Evolutionary conservation across 2,329 filamentous ascomycete genomes (phyloP).

Genomic region (Malbranchea cinnamomea): DNA sequence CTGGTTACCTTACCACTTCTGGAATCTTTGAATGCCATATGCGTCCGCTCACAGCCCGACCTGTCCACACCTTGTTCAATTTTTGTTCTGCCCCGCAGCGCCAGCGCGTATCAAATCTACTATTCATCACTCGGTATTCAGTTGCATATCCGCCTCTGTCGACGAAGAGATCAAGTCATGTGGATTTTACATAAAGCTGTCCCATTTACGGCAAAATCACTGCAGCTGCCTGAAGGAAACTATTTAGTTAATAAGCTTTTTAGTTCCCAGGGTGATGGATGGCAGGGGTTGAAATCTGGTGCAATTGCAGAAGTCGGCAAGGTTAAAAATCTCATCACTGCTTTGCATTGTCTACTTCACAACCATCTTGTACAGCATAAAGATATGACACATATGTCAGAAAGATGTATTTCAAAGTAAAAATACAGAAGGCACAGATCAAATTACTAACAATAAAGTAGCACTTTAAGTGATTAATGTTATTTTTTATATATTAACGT

Average conservation of each 20-base stretch:
- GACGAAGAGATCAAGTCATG: conserved; percentile 16
- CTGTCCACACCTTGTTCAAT: no score
- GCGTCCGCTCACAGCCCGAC: conserved; percentile 15
- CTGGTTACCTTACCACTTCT: conserved; percentile 24
- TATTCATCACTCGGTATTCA: conserved; percentile 20
- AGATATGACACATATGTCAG: background rate
- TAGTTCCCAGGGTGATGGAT: conserved; percentile 22
- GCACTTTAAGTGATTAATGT: no score
- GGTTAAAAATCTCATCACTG: conserved; percentile 19
- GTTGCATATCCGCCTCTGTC: conserved; percentile 18
- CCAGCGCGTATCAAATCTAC: conserved; percentile 21
- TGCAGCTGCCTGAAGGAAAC: conserved; percentile 11
- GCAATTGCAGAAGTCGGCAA: conserved; percentile 20
- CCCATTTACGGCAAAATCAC: conserved; percentile 9
- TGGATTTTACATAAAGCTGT: conserved; percentile 23
- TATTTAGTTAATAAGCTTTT: conserved; percentile 21
- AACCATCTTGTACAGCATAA: conserved; percentile 4
- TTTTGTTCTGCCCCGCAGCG: no score
- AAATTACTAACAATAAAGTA: background rate
- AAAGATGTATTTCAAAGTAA: no score
- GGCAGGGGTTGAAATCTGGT: conserved; percentile 26
- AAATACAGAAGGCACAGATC: no score
- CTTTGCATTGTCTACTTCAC: conserved; percentile 7
- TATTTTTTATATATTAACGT: no score
- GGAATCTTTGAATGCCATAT: conserved; percentile 21